These are phyloP conservation scores for Cercospora beticola DNA, from an alignment of 2,329 filamentous ascomycete genomes.

Conservation along the genomic window DNA sequence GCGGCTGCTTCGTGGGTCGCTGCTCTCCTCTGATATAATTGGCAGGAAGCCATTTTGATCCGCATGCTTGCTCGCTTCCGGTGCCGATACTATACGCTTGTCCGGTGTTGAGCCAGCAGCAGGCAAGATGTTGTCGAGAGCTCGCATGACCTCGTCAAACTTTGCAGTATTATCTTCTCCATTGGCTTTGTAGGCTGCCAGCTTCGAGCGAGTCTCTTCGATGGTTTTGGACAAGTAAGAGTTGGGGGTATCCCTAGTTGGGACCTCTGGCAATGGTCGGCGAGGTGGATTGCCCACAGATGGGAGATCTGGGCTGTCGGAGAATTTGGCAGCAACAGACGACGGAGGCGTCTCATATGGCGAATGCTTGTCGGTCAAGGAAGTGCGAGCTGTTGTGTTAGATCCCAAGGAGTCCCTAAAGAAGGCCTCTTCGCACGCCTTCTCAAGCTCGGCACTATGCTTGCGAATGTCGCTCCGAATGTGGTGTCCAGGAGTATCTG, in stretches of 20 bases:
- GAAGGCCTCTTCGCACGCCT: slow-evolving; percentile 91
- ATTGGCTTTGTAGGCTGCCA: slow-evolving; percentile 52
- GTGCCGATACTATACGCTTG: slow-evolving; percentile 51
- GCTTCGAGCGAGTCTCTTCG: slow-evolving; percentile 57
- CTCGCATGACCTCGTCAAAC: slow-evolving; percentile 59
- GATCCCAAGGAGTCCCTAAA: slow-evolving; percentile 64
- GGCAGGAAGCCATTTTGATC: slow-evolving; percentile 44
- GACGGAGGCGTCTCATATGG: slow-evolving; percentile 38
- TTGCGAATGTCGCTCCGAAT: slow-evolving; percentile 78
- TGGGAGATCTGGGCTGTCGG: slow-evolving; percentile 28
- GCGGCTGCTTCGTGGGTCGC: slow-evolving; percentile 30
- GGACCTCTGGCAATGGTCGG: slow-evolving; percentile 48
- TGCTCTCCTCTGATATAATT: slow-evolving; percentile 53
- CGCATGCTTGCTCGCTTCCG: slow-evolving; percentile 35
- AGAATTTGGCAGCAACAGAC: slow-evolving; percentile 44
- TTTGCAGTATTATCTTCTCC: slow-evolving; percentile 51
- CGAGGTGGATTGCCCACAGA: slow-evolving; percentile 31
- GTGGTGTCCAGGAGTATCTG: slow-evolving; percentile 49
- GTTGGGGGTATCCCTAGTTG: slow-evolving; percentile 48
- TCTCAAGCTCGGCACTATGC: slow-evolving; percentile 80
- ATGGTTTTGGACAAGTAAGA: slow-evolving; percentile 57
- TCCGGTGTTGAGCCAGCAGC: slow-evolving; percentile 22
- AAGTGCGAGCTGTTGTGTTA: slow-evolving; percentile 46
- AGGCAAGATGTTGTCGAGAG: slow-evolving; percentile 40
- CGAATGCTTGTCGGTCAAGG: slow-evolving; percentile 37